A percentile compares a stretch with the other conserved stretches of the same genome.
phyloP scores from a whole-genome alignment of 2,329 filamentous ascomycete species.

The Penicillium concentricum region DNA sequence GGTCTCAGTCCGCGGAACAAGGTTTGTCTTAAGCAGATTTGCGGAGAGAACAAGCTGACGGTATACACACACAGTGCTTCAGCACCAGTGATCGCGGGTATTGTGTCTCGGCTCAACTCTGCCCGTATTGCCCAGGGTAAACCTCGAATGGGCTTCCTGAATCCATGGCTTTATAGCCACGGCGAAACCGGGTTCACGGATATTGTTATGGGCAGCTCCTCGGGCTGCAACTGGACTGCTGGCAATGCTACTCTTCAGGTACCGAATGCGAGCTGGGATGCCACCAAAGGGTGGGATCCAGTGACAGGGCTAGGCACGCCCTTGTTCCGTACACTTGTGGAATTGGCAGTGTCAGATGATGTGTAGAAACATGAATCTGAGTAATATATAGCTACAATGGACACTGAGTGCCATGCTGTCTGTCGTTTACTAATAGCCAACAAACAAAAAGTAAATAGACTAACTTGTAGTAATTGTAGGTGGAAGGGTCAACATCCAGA shows the following conservation, averaged over 20 bases:
- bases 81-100: conserved; percentile 60
- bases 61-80: conserved; percentile 47
- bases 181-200: conserved; percentile 49
- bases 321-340: conserved; percentile 23
- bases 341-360: conserved; percentile 15
- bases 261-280: conserved; percentile 52
- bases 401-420: neutral
- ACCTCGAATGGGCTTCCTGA: conserved; percentile 58
- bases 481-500: neutral
- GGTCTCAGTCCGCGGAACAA: conserved; percentile 49
- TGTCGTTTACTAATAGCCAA: neutral
- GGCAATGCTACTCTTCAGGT: conserved; percentile 40
- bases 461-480: neutral
- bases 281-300: conserved; percentile 52
- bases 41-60: conserved; percentile 11
- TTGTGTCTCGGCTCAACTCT: conserved; percentile 66
- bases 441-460: neutral
- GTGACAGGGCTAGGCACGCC: conserved; percentile 46
- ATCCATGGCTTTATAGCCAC: conserved; percentile 59
- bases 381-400: neutral
- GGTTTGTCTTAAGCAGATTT: conserved; percentile 24
- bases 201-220: conserved; percentile 49
- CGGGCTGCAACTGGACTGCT: conserved; percentile 44
- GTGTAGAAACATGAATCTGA: neutral
- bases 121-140: conserved; percentile 57